A percentile compares a stretch with the other conserved stretches of the same genome.
Evolutionary conservation across 768 basidiomycete genomes (phyloP).

Genomic region (Phlebiopsis flavidoalba): DNA sequence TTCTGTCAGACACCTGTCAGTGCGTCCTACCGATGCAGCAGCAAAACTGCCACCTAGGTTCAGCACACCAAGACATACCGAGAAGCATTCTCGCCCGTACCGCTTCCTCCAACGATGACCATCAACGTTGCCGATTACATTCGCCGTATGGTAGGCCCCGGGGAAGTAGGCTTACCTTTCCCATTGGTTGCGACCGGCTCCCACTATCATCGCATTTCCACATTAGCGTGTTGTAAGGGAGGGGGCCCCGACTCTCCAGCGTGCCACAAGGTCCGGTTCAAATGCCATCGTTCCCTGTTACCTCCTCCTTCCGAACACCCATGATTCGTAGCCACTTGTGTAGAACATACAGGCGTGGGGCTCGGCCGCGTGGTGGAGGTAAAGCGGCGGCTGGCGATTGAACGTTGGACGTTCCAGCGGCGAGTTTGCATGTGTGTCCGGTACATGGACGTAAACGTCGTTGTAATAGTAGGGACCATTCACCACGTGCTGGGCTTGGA

Average conservation of each 20-base stretch:
- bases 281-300: constrained; percentile 82
- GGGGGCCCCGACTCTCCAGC: constrained; percentile 66
- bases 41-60: constrained; percentile 56
- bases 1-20: constrained; percentile 15
- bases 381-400: constrained; percentile 12
- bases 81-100: constrained; percentile 85
- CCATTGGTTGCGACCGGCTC: constrained; percentile 52
- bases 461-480: constrained; percentile 81
- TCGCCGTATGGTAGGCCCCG: constrained; percentile 93
- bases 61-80: constrained; percentile 83
- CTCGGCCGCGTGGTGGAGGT: constrained; percentile 62
- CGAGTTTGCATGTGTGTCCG: constrained; percentile 76
- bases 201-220: constrained; percentile 51
- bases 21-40: constrained; percentile 17
- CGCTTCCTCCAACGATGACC: constrained; percentile 88
- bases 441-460: constrained; percentile 69
- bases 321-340: constrained; percentile 68
- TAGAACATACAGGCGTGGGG: constrained; percentile 81
- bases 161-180: constrained; percentile 47
- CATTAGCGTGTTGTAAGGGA: constrained; percentile 19
- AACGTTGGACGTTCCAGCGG: constrained; percentile 51
- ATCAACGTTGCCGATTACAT: constrained; percentile 80
- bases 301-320: constrained; percentile 94
- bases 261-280: constrained; percentile 92
- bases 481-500: constrained; percentile 41